These are phyloP conservation scores for Puccinia triticina DNA, from an alignment of 1,284 basidiomycete genomes.

Conservation along the genomic window DNA sequence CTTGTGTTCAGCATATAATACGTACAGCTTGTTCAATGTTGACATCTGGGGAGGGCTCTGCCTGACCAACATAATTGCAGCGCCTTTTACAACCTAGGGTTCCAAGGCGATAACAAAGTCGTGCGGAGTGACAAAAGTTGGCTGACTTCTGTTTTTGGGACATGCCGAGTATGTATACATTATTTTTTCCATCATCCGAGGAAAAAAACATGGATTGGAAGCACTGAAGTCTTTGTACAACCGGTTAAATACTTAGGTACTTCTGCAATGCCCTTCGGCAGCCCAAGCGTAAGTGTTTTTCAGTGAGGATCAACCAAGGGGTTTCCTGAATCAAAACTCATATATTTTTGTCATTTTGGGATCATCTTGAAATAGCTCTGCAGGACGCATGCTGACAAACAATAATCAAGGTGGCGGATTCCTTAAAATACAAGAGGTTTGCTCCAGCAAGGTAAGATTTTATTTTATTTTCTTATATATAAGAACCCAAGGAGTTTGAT, in stretches of 20 bases:
- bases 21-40: no score
- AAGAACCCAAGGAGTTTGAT: no score
- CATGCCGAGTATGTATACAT: background rate
- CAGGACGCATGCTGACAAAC: background rate
- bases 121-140: background rate
- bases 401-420: background rate
- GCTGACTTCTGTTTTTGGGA: background rate
- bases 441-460: background rate
- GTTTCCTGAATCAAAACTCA: background rate
- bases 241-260: no score
- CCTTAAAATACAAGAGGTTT: background rate
- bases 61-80: background rate
- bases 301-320: background rate
- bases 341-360: background rate
- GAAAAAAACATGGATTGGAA: no score
- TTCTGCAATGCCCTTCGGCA: no score
- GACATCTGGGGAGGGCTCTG: no score
- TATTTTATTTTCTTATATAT: background rate
- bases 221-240: no score
- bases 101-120: background rate
- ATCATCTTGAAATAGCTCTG: background rate
- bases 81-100: background rate
- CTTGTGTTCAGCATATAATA: no score
- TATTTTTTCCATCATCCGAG: background rate
- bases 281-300: no score